Percentiles rank a stretch among this genome's conserved stretches.
Evolutionary conservation across 805 yeast species (phyloP).

Genomic region (Kodamaea kaohsiungensis): DNA sequence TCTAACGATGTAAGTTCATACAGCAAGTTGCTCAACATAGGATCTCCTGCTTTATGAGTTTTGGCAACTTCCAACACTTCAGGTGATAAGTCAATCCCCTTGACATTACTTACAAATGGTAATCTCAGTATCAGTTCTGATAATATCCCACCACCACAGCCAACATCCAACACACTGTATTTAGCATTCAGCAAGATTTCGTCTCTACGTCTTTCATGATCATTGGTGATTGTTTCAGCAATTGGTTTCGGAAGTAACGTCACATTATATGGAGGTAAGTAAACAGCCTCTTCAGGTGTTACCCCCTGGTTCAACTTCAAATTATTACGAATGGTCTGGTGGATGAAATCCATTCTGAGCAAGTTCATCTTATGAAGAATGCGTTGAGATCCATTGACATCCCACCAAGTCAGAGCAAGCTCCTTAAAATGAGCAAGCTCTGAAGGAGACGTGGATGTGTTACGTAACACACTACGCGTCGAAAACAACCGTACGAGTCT

Average conservation of each 20-base stretch:
- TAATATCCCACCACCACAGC: slow-evolving; percentile 98
- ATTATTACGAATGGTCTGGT: slow-evolving; percentile 52
- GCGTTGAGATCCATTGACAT: slow-evolving; percentile 87
- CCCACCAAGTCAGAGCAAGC: slow-evolving; percentile 98
- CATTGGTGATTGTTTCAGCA: slow-evolving; percentile 45
- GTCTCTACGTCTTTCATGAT: slow-evolving; percentile 50
- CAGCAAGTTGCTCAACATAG: slow-evolving; percentile 49
- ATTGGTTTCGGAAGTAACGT: slow-evolving; percentile 65
- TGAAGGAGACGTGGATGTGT: slow-evolving; percentile 49
- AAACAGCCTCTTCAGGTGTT: slow-evolving; percentile 47
- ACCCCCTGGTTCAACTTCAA: slow-evolving; percentile 40
- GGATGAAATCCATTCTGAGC: slow-evolving; percentile 83
- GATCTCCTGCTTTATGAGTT: slow-evolving; percentile 67
- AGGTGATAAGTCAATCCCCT: slow-evolving; percentile 82
- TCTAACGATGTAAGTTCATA: slow-evolving; percentile 69
- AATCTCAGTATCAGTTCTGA: slow-evolving; percentile 85
- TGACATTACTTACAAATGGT: slow-evolving; percentile 59
- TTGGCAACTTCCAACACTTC: slow-evolving; percentile 83
- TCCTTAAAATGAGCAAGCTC: slow-evolving; percentile 83
- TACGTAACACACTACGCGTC: slow-evolving; percentile 11
- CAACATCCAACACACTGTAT: slow-evolving; percentile 75
- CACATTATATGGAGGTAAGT: slow-evolving; percentile 76
- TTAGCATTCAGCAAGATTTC: slow-evolving; percentile 35
- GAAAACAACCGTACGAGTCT: slow-evolving; percentile 1
- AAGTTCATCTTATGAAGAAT: slow-evolving; percentile 94